Percentiles rank a stretch among this genome's conserved stretches.
These are phyloP conservation scores for Phytophthora cajani DNA, from an alignment of 352 stramenopile species.

Conservation along the genomic window DNA sequence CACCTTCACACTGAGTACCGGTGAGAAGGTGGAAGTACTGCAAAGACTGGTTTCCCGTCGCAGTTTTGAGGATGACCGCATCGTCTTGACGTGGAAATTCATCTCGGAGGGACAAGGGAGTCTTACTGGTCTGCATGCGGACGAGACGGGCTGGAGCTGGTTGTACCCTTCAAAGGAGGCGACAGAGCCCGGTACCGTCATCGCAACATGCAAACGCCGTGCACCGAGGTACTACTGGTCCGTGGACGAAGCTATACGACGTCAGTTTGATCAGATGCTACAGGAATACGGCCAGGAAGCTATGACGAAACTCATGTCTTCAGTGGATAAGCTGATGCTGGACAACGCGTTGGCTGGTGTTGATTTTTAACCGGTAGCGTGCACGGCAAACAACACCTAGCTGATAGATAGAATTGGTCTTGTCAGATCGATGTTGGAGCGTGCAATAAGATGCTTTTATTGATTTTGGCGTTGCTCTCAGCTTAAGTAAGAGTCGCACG, in stretches of 20 bases:
- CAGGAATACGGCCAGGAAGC: not conserved
- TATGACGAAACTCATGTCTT: not conserved
- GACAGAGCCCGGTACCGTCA: not conserved
- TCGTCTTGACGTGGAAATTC: constrained; percentile 1
- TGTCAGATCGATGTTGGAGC: too few species aligned
- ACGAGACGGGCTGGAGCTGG: not conserved
- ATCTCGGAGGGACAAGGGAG: not conserved
- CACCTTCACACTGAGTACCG: not conserved
- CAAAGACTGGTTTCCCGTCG: not conserved
- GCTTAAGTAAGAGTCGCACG: too few species aligned
- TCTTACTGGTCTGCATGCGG: not conserved
- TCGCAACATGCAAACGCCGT: not conserved
- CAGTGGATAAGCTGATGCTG: not conserved
- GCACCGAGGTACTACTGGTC: not conserved
- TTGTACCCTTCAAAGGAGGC: not conserved
- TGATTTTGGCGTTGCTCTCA: too few species aligned
- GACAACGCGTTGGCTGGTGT: not conserved
- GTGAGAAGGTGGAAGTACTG: not conserved
- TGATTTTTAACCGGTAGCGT: not conserved
- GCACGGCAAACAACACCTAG: too few species aligned
- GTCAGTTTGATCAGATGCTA: not conserved
- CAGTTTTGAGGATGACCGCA: not conserved
- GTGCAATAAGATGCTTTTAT: too few species aligned
- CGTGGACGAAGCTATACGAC: not conserved
- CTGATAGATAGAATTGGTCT: too few species aligned